Evolutionary conservation across 176 grass and related monocot genomes (phyloP), one percentile per base, ranked within the genome.

Genomic region (Eleusine coracana): DNA sequence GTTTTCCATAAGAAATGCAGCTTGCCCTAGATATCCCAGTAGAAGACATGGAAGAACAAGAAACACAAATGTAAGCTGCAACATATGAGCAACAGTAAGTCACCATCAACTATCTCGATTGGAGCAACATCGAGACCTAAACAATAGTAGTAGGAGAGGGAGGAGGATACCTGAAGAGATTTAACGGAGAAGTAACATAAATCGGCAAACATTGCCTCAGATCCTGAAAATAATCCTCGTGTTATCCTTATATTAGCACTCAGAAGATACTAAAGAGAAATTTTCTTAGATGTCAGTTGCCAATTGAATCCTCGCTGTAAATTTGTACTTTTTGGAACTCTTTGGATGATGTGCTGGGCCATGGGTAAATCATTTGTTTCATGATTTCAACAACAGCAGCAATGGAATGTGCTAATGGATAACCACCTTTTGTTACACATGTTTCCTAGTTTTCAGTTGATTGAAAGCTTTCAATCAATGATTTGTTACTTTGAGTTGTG

Each of bases 191-290:
- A 99, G 85, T 96, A 99, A 85, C 96, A 99, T 68, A 99, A 90
- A 89, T 99, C 93, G 29, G 96, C 96, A 96, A 99, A 99, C 96
- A 99, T 99, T 78, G 96, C 93, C 70, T 99, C 96, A 28, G 96
- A 96, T 67, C 96, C 96, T 99, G 91, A 92, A 85, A 82, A 70
- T 10, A 50, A 13, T 8, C 70, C 50, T 74, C 40, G 44, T 28
- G 54, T 77, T 41, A 28, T 12, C 25, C 82, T 56, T 58, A 51
- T 38, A 55, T 16, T 54, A 54, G 18, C 9, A 70, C 54, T 80
- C 39, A 58, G 37, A 21, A 42, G 20, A 17, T 69, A 16, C 2
- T 27, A 27, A 51, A n/a, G 46, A 80, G 37, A 55, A 41, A 40
- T 28, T 5, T 80, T 41, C 37, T 58, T 81, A 27, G 18, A 68